Evolutionary conservation across 1,284 basidiomycete genomes (phyloP), one percentile per base, ranked within the genome.

Genomic region (Cutaneotrichosporon spelunceum): DNA sequence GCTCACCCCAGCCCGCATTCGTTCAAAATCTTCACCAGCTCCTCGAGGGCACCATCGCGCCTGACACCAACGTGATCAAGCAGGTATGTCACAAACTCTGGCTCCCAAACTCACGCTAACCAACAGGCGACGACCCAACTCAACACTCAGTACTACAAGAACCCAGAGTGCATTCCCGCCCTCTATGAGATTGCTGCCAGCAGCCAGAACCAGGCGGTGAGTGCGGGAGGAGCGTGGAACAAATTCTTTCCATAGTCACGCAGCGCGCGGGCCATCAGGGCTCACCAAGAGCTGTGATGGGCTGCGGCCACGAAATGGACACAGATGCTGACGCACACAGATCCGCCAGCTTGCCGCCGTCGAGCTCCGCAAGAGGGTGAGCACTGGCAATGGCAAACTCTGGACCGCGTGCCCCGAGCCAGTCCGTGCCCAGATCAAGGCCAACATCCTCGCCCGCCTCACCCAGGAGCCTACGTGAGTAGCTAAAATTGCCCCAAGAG

Each of bases 301-400:
- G 13, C 21, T 21, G 44, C 23, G 44, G 23, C 14, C 21, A 9
- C 8, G n/a, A n/a, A 47, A n/a, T 23, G 21, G 44, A 24, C n/a
- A 21, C 7, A 21, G 44, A 47, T 30, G 33, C 55, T 53, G 23
- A 52, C 34, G 19, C 10, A 16, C 9, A 9, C 66, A 96, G 93
- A 88, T 97, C 64, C 91, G 95, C 60, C 96, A 99, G 86, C 86
- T 99, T 24, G 91, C 94, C 55, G 93, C 94, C n/a, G 94, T 99
- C 62, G 96, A 99, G 82, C 84, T 98, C 73, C 85, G 96, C 69
- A 99, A 99, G 83, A 89, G 95, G 65, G 85, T 99, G 61, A 79
- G 84, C 27, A 85, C 87, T 77, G 88, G 88, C 72, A 89, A 88
- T 69, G 90, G 89, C 59, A 87, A 86, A 77, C 81, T 94, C 44